A percentile compares a stretch with the other conserved stretches of the same genome.
Conservation (phyloP, 2,329 filamentous ascomycete genomes). For the Ceratocystis alfenasii region DNA sequence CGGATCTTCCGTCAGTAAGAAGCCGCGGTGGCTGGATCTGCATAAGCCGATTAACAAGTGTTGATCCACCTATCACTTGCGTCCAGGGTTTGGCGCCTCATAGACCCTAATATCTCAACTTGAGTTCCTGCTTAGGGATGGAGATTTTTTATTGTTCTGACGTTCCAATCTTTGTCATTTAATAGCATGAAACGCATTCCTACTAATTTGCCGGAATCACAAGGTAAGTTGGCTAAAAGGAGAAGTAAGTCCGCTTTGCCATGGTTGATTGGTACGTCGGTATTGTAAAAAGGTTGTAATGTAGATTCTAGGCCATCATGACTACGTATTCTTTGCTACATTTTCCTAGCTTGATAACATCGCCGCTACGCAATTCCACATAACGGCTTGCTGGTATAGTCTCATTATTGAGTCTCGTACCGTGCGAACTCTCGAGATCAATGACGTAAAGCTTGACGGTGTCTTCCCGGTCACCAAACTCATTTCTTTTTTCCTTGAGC, state of each 20-base stretch:
- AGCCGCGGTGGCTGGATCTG: neutral
- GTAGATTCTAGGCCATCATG: slow-evolving; percentile 46
- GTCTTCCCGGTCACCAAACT: slow-evolving; percentile 73
- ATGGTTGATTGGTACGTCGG: neutral
- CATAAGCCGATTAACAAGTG: neutral
- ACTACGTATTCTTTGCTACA: slow-evolving; percentile 92
- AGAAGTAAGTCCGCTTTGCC: neutral
- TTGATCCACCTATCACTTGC: neutral
- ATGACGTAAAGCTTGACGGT: slow-evolving; percentile 79
- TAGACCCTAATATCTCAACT: neutral
- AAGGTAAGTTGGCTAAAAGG: neutral
- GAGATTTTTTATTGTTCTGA: neutral
- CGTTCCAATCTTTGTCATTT: neutral
- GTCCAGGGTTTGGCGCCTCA: neutral
- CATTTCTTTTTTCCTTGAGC: slow-evolving; percentile 67
- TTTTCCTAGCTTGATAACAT: slow-evolving; percentile 76
- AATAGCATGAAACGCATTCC: neutral
- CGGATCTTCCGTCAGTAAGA: neutral
- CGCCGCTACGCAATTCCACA: slow-evolving; percentile 75
- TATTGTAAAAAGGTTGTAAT: neutral
- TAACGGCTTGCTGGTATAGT: slow-evolving; percentile 64
- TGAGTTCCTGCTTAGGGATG: neutral
- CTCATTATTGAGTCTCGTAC: slow-evolving; percentile 70
- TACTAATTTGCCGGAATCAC: neutral
- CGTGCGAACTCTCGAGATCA: slow-evolving; percentile 87